These are phyloP conservation scores for Salix suchowensis DNA, from an alignment of 345 rosid species.

Conservation along the genomic window DNA sequence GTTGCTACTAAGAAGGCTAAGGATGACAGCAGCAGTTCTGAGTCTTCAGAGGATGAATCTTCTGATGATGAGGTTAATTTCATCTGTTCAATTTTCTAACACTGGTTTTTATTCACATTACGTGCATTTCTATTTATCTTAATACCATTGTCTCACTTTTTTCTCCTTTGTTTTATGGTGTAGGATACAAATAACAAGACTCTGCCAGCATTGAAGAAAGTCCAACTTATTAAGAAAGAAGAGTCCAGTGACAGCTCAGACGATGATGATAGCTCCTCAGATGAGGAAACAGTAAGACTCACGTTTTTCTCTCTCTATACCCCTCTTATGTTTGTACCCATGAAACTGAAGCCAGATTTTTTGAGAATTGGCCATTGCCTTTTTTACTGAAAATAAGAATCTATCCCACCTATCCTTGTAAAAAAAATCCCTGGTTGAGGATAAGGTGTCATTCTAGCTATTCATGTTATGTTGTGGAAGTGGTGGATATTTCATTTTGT, in stretches of 20 bases:
- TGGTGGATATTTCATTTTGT: background rate
- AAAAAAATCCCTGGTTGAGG: background rate
- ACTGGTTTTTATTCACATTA: too few relatives aligned
- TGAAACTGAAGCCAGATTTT: too few relatives aligned
- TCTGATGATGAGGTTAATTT: constrained; percentile 12
- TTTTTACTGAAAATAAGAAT: too few relatives aligned
- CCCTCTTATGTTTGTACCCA: background rate
- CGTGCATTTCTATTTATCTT: too few relatives aligned
- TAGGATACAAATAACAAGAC: too few relatives aligned
- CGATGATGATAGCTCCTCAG: constrained; percentile 9
- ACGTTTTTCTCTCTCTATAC: background rate
- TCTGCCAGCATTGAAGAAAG: background rate
- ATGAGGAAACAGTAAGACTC: constrained; percentile 11
- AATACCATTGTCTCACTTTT: too few relatives aligned
- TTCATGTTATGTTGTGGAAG: background rate
- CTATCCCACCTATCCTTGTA: background rate
- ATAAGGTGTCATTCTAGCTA: background rate
- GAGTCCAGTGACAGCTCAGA: background rate
- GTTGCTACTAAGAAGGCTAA: constrained; percentile 10
- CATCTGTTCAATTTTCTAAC: too few relatives aligned
- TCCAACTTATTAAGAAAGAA: constrained; percentile 2
- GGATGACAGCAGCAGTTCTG: constrained; percentile 8
- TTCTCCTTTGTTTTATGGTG: too few relatives aligned
- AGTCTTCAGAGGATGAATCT: constrained; percentile 18
- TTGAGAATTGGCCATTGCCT: too few relatives aligned